Base-by-base conservation (phyloP, 352 stramenopile genomes). In the Pilasporangium apinafurcum region DNA sequence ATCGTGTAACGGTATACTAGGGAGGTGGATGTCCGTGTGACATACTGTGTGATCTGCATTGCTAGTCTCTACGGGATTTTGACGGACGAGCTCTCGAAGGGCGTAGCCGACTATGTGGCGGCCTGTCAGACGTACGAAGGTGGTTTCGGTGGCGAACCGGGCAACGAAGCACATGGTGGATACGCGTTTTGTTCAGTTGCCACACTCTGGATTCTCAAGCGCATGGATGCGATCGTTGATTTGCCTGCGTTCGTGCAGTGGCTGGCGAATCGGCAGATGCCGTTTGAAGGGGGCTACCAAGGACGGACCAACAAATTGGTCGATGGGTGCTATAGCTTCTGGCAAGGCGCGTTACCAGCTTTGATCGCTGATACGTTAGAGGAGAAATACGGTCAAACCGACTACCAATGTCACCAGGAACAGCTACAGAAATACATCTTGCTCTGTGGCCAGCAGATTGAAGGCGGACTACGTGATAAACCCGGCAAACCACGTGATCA, bases 291-390 rank as follows among this genome's bases (percentile, higher is more conserved):
- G 6, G 87, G 85, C 0, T 92, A 89, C 65, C 81, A 92, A 40
- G 97, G 97, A 25, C 84, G 97, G 18, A 97, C 92, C 6, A 99
- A 99, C 75, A 99, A 99, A 60, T 70, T 99, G 4, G 97, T 99
- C 9, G 97, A 99, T 59, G 96, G 95, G 0, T 99, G 97, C 69
- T 99, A 99, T 63, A 98, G 89, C n/a, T 99, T 98, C 65, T 99
- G 96, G 95, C 92, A 98, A 55, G 96, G 95, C 10, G 91, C 88
- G 13, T 59, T 96, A 34, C 71, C 86, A 4, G 86, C 84, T 6
- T 57, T 98, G 18, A 52, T 98, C 6, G 68, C 65, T 33, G 57
- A 79, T 16, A 48, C 60, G 30, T 46, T 86, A 5, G 48, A 60
- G 2, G 48, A 67, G 10, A 51, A 47, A n/a, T 72, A 62, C 18